Base-by-base conservation (phyloP, 2,329 filamentous ascomycete genomes). In the Monilinia vaccinii-corymbosi region DNA sequence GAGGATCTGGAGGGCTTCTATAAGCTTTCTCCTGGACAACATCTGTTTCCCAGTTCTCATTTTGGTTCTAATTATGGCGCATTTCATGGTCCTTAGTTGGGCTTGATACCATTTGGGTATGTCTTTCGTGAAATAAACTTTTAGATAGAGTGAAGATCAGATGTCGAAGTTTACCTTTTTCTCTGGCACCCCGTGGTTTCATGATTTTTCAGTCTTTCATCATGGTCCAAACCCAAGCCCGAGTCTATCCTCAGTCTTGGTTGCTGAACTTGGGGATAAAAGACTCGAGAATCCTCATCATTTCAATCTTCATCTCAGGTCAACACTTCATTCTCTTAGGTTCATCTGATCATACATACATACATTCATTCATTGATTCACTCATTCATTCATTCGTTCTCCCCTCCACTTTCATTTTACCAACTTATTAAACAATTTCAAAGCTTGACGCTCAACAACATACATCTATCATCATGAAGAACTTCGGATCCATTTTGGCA, bases 381-480 rank as follows among this genome's bases (percentile, higher is more conserved):
- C 11, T 36, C 14, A 11, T 14, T 14, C 34, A 11, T 36, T 36
- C 34, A 36, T 49, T 38, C 3, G 18, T 28, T 56, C 16, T 18
- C 11, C 25, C 25, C 3, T 28, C 3, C 25, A 28, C 25, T 28
- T 28, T 28, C 25, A 42, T 44, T 55, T 11, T n/a, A 9, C 9
- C 48, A 42, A 8, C 68, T 60, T 61, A 47, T 46, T 60, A 62
- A 46, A 60, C 62, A 63, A 57, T 66, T 61, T 28, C 38, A 66
- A 51, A 64, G 64, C 65, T 69, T 63, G 63, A 69, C 60, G 63
- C 64, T 67, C 49, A 61, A 40, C 32, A 49, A 34, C 47, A 53
- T 56, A 56, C 13, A 45, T 50, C 10, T 40, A 21, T 67, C 72
- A 75, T 65, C 61, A 76, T 75, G 74, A 76, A 75, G 71, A 73